phyloP scores from a whole-genome alignment of 768 basidiomycete species.

The Lactifluus subvellereus region DNA sequence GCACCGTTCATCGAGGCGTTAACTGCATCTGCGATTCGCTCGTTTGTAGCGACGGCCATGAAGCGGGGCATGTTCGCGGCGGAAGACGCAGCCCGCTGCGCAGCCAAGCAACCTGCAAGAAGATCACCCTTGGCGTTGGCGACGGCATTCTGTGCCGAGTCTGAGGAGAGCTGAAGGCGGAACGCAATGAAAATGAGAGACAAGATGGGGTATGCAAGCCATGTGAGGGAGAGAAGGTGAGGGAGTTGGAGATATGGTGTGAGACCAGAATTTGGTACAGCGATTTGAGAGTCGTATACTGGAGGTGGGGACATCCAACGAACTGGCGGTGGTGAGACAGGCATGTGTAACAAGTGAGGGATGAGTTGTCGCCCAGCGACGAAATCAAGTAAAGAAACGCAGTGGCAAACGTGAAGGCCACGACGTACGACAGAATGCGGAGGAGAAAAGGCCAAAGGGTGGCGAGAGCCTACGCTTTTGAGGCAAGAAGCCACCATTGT shows the following conservation, averaged over 20 bases:
- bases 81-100: conserved; percentile 74
- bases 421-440: conserved; percentile 12
- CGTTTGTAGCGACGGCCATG: conserved; percentile 78
- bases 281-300: conserved; percentile 44
- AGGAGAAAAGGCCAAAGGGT: conserved; percentile 1
- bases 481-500: conserved; percentile 18
- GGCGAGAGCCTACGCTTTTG: conserved; percentile 16
- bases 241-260: conserved; percentile 80
- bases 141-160: conserved; percentile 60
- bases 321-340: conserved; percentile 27
- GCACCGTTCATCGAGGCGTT: conserved; percentile 76
- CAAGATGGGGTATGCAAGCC: conserved; percentile 88
- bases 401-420: conserved; percentile 4
- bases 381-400: background rate
- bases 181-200: conserved; percentile 87
- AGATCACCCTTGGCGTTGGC: conserved; percentile 67
- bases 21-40: conserved; percentile 69
- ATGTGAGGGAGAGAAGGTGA: conserved; percentile 78
- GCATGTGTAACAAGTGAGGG: conserved; percentile 21
- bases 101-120: conserved; percentile 79
- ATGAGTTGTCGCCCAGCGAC: conserved; percentile 25
- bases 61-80: conserved; percentile 86
- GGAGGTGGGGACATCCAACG: conserved; percentile 43
- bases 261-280: conserved; percentile 36
- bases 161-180: conserved; percentile 68